These are phyloP conservation scores for Diaporthe capsici DNA, from an alignment of 2,329 filamentous ascomycete genomes.

Conservation along the genomic window DNA sequence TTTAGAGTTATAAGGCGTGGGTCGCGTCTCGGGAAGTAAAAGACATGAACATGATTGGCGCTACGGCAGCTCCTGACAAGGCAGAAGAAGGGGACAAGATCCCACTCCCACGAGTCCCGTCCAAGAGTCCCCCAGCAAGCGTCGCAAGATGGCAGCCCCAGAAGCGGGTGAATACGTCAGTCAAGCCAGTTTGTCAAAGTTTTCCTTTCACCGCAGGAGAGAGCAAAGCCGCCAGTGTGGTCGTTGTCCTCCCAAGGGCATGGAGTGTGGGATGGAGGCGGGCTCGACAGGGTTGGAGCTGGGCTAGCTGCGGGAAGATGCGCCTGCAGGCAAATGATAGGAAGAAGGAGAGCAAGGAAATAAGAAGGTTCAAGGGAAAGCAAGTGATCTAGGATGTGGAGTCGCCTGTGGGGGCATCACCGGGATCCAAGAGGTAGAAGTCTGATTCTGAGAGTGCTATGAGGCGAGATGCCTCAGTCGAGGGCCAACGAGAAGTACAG, in stretches of 20 bases:
- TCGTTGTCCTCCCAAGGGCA: slow-evolving; percentile 54
- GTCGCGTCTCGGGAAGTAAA: slow-evolving; percentile 54
- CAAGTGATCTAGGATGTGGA: slow-evolving; percentile 39
- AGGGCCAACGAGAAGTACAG: slow-evolving; percentile 34
- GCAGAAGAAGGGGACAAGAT: slow-evolving; percentile 48
- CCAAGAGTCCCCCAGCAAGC: slow-evolving; percentile 34
- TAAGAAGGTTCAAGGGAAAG: slow-evolving; percentile 40
- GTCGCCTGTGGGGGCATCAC: slow-evolving; percentile 22
- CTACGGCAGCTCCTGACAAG: slow-evolving; percentile 45
- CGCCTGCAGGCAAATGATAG: slow-evolving; percentile 48
- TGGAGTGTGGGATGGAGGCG: slow-evolving; percentile 47
- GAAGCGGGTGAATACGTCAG: slow-evolving; percentile 54
- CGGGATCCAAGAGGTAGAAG: slow-evolving; percentile 34
- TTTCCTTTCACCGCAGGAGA: slow-evolving; percentile 50
- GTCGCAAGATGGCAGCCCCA: slow-evolving; percentile 38
- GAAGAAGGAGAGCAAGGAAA: slow-evolving; percentile 42
- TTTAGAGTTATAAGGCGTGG: slow-evolving; percentile 53
- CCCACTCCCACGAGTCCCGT: slow-evolving; percentile 44
- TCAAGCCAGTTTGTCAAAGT: slow-evolving; percentile 55
- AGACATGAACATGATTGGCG: slow-evolving; percentile 62
- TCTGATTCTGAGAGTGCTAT: slow-evolving; percentile 38
- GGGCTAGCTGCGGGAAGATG: slow-evolving; percentile 55
- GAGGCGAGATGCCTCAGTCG: slow-evolving; percentile 40
- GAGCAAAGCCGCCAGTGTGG: slow-evolving; percentile 53
- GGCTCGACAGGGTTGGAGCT: slow-evolving; percentile 51